These are phyloP conservation scores for Acer yangbiense DNA, from an alignment of 345 rosid species.

Conservation along the genomic window DNA sequence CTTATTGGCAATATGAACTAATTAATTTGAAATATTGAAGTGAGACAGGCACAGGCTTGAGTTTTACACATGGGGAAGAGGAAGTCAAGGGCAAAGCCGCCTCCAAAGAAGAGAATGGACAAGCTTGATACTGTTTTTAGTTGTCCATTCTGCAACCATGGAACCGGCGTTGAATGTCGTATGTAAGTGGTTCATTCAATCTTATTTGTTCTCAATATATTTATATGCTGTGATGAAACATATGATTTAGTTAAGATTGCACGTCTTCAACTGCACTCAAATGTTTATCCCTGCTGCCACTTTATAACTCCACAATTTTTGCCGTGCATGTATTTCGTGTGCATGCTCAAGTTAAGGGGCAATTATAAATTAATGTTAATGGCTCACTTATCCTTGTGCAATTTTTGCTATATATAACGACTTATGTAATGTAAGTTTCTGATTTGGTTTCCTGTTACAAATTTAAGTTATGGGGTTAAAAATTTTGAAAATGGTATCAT, in stretches of 20 bases:
- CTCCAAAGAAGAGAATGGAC: constrained; percentile 89
- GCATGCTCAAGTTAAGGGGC: background rate
- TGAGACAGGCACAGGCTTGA: constrained; percentile 1
- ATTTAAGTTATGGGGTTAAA: background rate
- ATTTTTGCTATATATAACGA: background rate
- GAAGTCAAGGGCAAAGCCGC: constrained; percentile 94
- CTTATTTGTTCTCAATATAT: background rate
- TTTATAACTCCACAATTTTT: background rate
- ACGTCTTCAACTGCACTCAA: background rate
- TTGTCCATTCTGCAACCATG: constrained; percentile 97
- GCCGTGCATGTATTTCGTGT: background rate
- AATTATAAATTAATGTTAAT: too few species aligned
- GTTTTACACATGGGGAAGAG: constrained; percentile 78
- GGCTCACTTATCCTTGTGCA: background rate
- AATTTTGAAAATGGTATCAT: background rate
- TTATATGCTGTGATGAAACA: background rate
- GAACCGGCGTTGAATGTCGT: constrained; percentile 82
- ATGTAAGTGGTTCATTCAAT: constrained; percentile 47
- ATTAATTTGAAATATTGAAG: background rate
- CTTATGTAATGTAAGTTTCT: background rate
- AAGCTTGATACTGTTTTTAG: constrained; percentile 95
- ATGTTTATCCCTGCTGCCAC: background rate
- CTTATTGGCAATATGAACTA: background rate
- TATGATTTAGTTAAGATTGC: background rate
- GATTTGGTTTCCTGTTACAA: background rate